Percentiles rank a stretch among this genome's conserved stretches.
phyloP scores from a whole-genome alignment of 2,329 filamentous ascomycete genomes.

The Ophiocordyceps camponoti-leonardi region DNA sequence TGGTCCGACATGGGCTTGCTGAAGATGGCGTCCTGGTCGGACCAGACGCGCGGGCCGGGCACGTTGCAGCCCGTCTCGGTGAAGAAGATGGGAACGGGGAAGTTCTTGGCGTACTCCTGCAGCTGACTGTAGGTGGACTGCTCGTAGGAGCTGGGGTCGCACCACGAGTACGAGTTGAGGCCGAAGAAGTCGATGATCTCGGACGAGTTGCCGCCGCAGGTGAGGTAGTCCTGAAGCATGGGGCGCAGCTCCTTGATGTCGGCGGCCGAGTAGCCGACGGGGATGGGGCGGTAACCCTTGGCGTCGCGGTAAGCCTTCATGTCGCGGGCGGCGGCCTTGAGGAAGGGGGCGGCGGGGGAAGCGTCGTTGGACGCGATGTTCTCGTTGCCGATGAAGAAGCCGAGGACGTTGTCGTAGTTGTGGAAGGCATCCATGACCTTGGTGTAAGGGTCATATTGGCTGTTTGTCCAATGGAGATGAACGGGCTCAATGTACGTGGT shows the following conservation, averaged over 20 bases:
- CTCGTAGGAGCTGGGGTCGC: slow-evolving; percentile 39
- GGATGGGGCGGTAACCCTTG: slow-evolving; percentile 65
- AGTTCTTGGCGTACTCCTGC: slow-evolving; percentile 47
- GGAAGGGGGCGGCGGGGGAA: slow-evolving; percentile 55
- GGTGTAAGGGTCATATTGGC: slow-evolving; percentile 50
- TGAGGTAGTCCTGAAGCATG: slow-evolving; percentile 54
- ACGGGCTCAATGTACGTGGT: slow-evolving; percentile 49
- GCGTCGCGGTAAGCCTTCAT: slow-evolving; percentile 64
- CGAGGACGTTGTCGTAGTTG: slow-evolving; percentile 61
- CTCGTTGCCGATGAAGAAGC: slow-evolving; percentile 81
- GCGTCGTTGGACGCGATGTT: slow-evolving; percentile 49
- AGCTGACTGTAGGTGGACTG: slow-evolving; percentile 54
- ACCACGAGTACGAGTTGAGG: slow-evolving; percentile 77
- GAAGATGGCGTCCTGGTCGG: slow-evolving; percentile 63
- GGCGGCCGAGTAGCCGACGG: slow-evolving; percentile 73
- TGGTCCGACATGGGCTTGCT: slow-evolving; percentile 52
- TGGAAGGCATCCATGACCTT: slow-evolving; percentile 65
- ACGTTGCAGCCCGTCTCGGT: slow-evolving; percentile 76
- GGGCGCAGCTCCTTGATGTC: slow-evolving; percentile 56
- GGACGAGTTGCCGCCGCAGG: slow-evolving; percentile 52
- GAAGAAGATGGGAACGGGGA: slow-evolving; percentile 77
- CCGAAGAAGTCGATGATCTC: slow-evolving; percentile 71
- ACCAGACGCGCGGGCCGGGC: slow-evolving; percentile 42
- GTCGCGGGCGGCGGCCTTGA: slow-evolving; percentile 68
- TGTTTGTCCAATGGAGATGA: slow-evolving; percentile 52